Conservation (phyloP, 257 asterid species). For the Petrea volubilis region DNA sequence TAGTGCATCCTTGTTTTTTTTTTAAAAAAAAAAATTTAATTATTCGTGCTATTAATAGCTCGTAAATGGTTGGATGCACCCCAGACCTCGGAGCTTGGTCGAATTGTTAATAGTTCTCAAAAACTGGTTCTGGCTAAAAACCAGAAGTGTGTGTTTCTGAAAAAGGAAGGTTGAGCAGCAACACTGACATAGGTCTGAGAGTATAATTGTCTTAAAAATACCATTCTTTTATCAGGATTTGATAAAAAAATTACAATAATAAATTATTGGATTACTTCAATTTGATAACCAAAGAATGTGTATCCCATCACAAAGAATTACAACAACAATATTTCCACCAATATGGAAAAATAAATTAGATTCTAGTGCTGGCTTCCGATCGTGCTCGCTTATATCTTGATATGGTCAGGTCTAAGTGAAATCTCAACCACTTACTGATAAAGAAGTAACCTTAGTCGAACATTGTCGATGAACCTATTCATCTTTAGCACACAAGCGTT, state of each 20-base stretch:
- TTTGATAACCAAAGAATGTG: constrained; percentile 22
- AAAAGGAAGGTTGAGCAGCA: too few species aligned
- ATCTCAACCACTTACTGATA: constrained; percentile 20
- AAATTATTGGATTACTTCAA: constrained; percentile 23
- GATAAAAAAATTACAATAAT: background rate
- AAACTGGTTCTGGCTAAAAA: too few species aligned
- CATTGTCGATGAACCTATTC: constrained; percentile 33
- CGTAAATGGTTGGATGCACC: too few species aligned
- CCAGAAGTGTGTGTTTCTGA: too few species aligned
- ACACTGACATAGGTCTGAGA: too few species aligned
- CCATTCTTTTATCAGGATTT: constrained; percentile 14
- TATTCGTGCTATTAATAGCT: too few species aligned
- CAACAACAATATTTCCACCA: constrained; percentile 15
- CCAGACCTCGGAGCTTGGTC: too few species aligned
- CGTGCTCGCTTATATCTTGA: background rate
- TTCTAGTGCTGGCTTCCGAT: background rate
- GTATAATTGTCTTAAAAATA: too few species aligned
- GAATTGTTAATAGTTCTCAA: too few species aligned
- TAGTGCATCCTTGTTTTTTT: too few species aligned
- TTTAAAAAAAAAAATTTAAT: too few species aligned
- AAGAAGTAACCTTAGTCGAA: constrained; percentile 12
- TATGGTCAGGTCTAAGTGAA: constrained; percentile 22
- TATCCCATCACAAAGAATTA: constrained; percentile 26
- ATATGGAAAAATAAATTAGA: constrained; percentile 10
- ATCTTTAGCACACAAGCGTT: constrained; percentile 70